phyloP scores from a whole-genome alignment of 2,329 filamentous ascomycete species.

The Beauveria caledonica region DNA sequence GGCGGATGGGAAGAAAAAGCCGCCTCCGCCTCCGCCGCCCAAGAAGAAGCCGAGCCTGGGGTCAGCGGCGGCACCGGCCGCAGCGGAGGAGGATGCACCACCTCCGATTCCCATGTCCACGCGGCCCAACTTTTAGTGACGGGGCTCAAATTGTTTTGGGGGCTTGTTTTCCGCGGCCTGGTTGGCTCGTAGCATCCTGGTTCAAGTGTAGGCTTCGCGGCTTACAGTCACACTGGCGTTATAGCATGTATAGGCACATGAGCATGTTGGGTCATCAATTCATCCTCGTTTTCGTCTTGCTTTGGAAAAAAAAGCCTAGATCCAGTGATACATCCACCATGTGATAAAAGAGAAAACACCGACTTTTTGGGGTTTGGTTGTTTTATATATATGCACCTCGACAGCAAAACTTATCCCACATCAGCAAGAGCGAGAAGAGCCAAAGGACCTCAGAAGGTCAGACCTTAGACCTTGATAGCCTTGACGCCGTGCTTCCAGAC shows the following conservation, averaged over 20 bases:
- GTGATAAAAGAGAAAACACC: neutral
- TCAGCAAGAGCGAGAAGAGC: neutral
- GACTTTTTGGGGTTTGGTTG: neutral
- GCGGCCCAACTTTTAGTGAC: constrained; percentile 36
- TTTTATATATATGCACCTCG: neutral
- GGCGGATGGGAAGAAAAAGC: constrained; percentile 29
- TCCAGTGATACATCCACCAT: constrained; percentile 2
- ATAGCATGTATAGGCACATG: neutral
- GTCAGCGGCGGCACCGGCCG: constrained; percentile 10
- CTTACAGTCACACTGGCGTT: neutral
- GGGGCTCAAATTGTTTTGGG: too few species aligned
- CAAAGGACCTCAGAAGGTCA: constrained; percentile 1
- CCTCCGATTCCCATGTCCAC: constrained; percentile 47
- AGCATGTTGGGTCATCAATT: constrained; percentile 7
- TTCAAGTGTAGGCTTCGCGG: neutral
- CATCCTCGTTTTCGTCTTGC: neutral
- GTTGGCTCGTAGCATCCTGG: neutral
- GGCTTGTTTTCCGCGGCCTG: too few species aligned
- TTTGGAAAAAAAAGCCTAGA: neutral
- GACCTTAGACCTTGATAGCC: constrained; percentile 79
- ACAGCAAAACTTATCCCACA: neutral
- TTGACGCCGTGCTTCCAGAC: constrained; percentile 93
- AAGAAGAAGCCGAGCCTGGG: constrained; percentile 42
- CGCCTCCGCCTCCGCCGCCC: constrained; percentile 43
- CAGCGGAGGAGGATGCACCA: constrained; percentile 28